These are phyloP conservation scores for Linum tenue DNA, from an alignment of 345 rosid genomes.

Conservation along the genomic window DNA sequence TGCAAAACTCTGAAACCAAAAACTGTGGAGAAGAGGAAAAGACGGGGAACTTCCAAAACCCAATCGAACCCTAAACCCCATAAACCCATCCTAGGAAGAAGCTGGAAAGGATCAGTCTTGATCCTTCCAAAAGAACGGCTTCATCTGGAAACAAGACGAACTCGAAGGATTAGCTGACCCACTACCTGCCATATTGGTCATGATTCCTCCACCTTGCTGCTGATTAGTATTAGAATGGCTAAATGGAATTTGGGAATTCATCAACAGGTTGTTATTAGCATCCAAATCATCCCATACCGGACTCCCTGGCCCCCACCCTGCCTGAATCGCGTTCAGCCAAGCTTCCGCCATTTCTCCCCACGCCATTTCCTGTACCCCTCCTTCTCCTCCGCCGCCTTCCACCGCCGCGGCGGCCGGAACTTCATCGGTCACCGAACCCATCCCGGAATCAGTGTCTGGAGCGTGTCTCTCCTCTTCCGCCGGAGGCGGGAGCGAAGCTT, in stretches of 20 bases:
- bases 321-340: conserved; percentile 74
- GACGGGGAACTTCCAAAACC: conserved; percentile 1
- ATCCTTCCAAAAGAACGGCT: conserved; percentile 61
- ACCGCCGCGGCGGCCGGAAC: conserved; percentile 14
- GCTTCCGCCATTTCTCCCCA: conserved; percentile 78
- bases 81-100: too few relatives aligned
- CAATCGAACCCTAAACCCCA: not conserved
- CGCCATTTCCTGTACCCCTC: conserved; percentile 33
- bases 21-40: not conserved
- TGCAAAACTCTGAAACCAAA: conserved; percentile 26
- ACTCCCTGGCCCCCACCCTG: conserved; percentile 87
- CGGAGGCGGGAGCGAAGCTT: conserved; percentile 5
- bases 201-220: conserved; percentile 15
- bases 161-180: conserved; percentile 28
- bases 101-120: conserved; percentile 19
- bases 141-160: conserved; percentile 29
- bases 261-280: conserved; percentile 31
- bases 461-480: conserved; percentile 19
- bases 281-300: conserved; percentile 93
- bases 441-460: conserved; percentile 31
- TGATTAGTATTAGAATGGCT: conserved; percentile 29
- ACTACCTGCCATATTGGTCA: not conserved
- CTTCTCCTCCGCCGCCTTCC: conserved; percentile 20
- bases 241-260: conserved; percentile 43
- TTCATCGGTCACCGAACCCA: conserved; percentile 27